phyloP scores from a whole-genome alignment of 495 filamentous ascomycete genomes.

The Rostrohypoxylon terebratum region DNA sequence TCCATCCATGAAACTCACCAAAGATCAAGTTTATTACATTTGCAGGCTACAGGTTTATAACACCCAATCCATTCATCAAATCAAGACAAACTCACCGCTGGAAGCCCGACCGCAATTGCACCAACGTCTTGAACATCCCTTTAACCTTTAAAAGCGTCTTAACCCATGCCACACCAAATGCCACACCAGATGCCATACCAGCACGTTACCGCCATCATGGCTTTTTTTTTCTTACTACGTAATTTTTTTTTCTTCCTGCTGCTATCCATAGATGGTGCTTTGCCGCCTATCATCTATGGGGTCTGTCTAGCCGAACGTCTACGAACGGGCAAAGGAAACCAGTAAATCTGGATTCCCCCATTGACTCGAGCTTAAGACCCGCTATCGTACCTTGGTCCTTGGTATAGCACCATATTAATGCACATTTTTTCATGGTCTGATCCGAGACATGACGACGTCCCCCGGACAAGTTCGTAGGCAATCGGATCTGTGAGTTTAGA shows the following conservation, averaged over 20 bases:
- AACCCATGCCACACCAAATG: conserved; percentile 30
- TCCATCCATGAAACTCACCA: conserved; percentile 4
- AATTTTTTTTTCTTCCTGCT: neutral
- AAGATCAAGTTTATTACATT: conserved; percentile 10
- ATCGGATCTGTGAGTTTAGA: conserved; percentile 10
- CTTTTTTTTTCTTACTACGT: conserved; percentile 1
- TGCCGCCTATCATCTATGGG: conserved; percentile 23
- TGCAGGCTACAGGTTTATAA: conserved; percentile 6
- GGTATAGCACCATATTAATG: neutral
- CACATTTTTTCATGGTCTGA: conserved; percentile 21
- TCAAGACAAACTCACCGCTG: conserved; percentile 36
- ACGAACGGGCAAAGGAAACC: conserved; percentile 15
- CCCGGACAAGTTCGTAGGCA: conserved; percentile 3
- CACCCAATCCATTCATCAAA: neutral
- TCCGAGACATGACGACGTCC: conserved; percentile 14
- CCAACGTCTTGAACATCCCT: conserved; percentile 19
- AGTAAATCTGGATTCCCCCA: conserved; percentile 1
- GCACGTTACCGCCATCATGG: conserved; percentile 9
- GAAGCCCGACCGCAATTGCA: conserved; percentile 20
- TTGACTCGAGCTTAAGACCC: conserved; percentile 13
- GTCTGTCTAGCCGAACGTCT: conserved; percentile 1
- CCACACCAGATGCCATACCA: conserved; percentile 21
- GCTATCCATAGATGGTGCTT: conserved; percentile 9
- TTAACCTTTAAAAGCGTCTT: conserved; percentile 6
- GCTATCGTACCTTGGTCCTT: conserved; percentile 2